These are phyloP conservation scores for Trichosanthes cucumerina DNA, from an alignment of 306 rosid species.

Conservation along the genomic window DNA sequence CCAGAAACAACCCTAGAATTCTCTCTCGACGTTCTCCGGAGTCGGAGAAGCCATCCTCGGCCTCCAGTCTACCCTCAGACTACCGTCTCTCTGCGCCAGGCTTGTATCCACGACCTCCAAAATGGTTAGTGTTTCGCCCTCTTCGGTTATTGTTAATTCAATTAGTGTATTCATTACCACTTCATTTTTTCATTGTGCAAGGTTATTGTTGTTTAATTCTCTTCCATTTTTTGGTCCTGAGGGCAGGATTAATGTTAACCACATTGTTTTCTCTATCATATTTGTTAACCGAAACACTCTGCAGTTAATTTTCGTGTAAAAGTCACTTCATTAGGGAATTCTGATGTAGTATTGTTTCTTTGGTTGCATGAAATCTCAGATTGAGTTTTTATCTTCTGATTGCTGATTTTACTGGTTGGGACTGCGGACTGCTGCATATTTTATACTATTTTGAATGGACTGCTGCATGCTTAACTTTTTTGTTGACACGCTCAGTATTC, in stretches of 20 bases:
- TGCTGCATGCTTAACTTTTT: not conserved
- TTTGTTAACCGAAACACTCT: not conserved
- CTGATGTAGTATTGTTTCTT: too few relatives aligned
- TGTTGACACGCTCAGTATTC: not conserved
- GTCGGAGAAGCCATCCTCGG: not conserved
- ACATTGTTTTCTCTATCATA: not conserved
- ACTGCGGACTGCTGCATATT: not conserved
- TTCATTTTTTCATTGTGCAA: not conserved
- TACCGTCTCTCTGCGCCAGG: not conserved
- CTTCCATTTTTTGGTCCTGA: not conserved
- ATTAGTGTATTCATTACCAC: not conserved
- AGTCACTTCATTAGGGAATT: not conserved
- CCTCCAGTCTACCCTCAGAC: not conserved
- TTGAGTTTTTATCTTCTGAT: not conserved
- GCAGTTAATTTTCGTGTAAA: not conserved
- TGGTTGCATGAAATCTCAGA: not conserved
- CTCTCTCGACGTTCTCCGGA: constrained; percentile 7
- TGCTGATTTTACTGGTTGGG: not conserved
- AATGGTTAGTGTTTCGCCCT: not conserved
- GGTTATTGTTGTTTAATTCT: not conserved
- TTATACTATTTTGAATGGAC: not conserved
- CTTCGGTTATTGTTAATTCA: not conserved
- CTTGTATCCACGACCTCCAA: not conserved
- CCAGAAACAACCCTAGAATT: constrained; percentile 11
- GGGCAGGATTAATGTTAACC: not conserved